Evolutionary conservation across 371 early-diverging fungal genomes (phyloP), one percentile per base, ranked within the genome.

Genomic region (Mucor piriformis): DNA sequence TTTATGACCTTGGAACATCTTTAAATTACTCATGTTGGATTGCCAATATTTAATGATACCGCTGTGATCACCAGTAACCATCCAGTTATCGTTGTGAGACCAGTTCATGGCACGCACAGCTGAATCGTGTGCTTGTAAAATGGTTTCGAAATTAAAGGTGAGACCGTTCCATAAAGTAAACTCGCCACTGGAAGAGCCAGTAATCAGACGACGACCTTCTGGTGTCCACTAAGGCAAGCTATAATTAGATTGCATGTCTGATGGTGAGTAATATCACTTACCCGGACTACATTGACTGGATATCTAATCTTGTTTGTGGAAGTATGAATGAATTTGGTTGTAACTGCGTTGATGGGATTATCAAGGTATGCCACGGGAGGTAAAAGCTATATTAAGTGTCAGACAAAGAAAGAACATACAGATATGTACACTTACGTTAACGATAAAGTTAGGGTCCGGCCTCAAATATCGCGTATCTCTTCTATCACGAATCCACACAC

Each of bases 1-100:
- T 60, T 93, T 89, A 74, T 99, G 99, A 0, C 89, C 99, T 57
- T 89, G 85, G 49, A 99, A 86, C 50, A 90, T 85, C 63, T 99
- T 96, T 37, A 99, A 79, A 64, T 98, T 98, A 73, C 95, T 98
- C 95, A 99, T 94, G 60, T 97, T 98, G 40, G 93, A 91, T 73
- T 99, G 97, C 99, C 99, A 99, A 70, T 99, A 99, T 74, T 99
- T 99, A 57, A 99, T 91, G 16, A 91, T 79, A 25, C 99, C 99
- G 25, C 86, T 81, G 63, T 97, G 93, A 71, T 99, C 99, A 6
- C 94, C 97, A 3, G 95, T 95, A 1, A 99, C 88, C 85, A 99
- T 86, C 94, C 97, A 99, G 47, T 93, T 90, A 48, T 93, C 95
- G 51, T 95, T 94, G 59, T 95, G 98, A 15, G 96, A 93, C 99